phyloP scores from a whole-genome alignment of 148 eudicot species.

The Rhododendron ferrugineum region DNA sequence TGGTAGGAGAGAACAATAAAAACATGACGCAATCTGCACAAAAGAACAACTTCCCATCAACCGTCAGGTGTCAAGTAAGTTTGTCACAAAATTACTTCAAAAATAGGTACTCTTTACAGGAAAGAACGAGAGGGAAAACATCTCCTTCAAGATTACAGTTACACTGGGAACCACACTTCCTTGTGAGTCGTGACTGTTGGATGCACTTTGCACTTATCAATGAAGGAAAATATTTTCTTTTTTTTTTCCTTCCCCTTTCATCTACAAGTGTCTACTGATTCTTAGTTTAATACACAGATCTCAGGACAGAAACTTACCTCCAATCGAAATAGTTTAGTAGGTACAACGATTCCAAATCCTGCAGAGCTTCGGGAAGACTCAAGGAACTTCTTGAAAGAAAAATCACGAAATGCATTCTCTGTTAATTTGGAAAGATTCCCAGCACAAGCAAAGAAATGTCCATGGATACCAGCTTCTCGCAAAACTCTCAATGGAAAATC shows the following conservation, averaged over 20 bases:
- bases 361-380: constrained; percentile 67
- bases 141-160: neutral
- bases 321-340: constrained; percentile 82
- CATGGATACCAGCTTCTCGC: constrained; percentile 79
- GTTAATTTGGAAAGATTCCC: constrained; percentile 71
- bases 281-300: constrained; percentile 1
- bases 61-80: neutral
- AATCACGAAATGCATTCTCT: constrained; percentile 47
- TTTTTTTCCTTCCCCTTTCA: neutral
- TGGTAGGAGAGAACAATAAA: neutral
- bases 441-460: constrained; percentile 69
- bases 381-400: constrained; percentile 46
- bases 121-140: neutral
- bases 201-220: neutral
- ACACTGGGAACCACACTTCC: neutral
- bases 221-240: neutral
- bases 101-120: neutral
- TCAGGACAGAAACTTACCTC: constrained; percentile 55
- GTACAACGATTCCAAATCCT: constrained; percentile 74
- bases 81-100: neutral
- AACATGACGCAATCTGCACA: neutral
- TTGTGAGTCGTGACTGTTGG: neutral
- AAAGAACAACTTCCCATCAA: neutral
- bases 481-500: constrained; percentile 71
- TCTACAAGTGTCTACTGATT: neutral